Conservation (phyloP, 257 asterid genomes). For the Cynanchum wilfordii region DNA sequence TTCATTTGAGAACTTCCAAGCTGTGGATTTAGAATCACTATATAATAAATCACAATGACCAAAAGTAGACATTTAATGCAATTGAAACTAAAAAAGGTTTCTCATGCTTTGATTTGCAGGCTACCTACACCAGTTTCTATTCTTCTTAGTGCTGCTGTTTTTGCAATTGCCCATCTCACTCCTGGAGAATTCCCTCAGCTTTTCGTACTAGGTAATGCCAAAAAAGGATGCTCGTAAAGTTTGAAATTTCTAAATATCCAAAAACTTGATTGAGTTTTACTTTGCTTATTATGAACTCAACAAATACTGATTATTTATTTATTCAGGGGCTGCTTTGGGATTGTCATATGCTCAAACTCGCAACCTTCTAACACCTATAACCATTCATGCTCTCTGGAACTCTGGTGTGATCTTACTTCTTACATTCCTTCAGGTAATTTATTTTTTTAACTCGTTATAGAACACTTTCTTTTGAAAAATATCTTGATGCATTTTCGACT, state of each 20-base stretch:
- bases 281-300: slow-evolving; percentile 7
- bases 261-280: not conserved
- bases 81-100: not conserved
- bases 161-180: slow-evolving; percentile 87
- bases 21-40: not conserved
- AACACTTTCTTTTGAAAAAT: too few species aligned
- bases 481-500: too few species aligned
- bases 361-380: slow-evolving; percentile 84
- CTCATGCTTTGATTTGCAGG: slow-evolving; percentile 48
- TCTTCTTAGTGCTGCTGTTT: slow-evolving; percentile 75
- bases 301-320: slow-evolving; percentile 3
- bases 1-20: not conserved
- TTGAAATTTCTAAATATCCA: not conserved
- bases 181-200: slow-evolving; percentile 94
- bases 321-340: slow-evolving; percentile 72
- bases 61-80: not conserved
- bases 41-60: not conserved
- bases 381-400: slow-evolving; percentile 87
- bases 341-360: slow-evolving; percentile 90
- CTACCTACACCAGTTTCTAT: slow-evolving; percentile 84
- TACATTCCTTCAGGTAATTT: slow-evolving; percentile 93
- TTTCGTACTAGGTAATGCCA: slow-evolving; percentile 85
- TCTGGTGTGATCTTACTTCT: slow-evolving; percentile 85
- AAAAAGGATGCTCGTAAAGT: not conserved
- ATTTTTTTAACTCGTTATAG: too few species aligned